A percentile compares a stretch with the other conserved stretches of the same genome.
Evolutionary conservation across 2,329 filamentous ascomycete species (phyloP).

Genomic region (Aspergillus japonicus): DNA sequence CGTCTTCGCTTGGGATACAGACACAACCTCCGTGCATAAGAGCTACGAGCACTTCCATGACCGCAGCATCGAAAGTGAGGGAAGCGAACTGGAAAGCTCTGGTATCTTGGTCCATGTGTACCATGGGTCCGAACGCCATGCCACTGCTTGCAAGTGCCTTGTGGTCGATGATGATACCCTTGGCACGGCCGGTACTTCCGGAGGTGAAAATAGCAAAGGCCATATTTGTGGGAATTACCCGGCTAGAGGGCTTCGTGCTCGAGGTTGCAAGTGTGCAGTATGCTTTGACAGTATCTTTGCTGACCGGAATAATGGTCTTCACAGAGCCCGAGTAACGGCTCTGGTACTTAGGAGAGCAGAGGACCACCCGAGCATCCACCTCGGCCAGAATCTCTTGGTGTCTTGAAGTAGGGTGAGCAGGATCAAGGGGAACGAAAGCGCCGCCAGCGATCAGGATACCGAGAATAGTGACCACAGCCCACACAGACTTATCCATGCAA

Average conservation of each 20-base stretch:
- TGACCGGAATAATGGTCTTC: slow-evolving; percentile 34
- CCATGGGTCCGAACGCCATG: slow-evolving; percentile 30
- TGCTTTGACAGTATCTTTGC: slow-evolving; percentile 31
- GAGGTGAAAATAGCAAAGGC: slow-evolving; percentile 40
- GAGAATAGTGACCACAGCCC: slow-evolving; percentile 35
- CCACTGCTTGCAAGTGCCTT: slow-evolving; percentile 33
- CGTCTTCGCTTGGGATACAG: slow-evolving; percentile 48
- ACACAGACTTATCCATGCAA: slow-evolving; percentile 37
- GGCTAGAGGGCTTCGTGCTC: not conserved
- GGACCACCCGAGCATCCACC: slow-evolving; percentile 31
- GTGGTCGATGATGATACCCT: slow-evolving; percentile 40
- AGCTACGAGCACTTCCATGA: slow-evolving; percentile 41
- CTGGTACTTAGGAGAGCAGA: slow-evolving; percentile 34
- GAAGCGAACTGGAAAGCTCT: slow-evolving; percentile 47
- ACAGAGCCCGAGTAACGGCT: slow-evolving; percentile 30
- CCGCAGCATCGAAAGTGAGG: slow-evolving; percentile 47
- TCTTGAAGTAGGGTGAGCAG: slow-evolving; percentile 34
- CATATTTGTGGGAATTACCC: slow-evolving; percentile 27
- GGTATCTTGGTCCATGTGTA: slow-evolving; percentile 24
- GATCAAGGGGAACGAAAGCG: slow-evolving; percentile 36
- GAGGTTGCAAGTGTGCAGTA: slow-evolving; percentile 21
- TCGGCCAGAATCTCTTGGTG: slow-evolving; percentile 35
- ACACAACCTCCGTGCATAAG: slow-evolving; percentile 47
- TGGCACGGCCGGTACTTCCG: slow-evolving; percentile 39
- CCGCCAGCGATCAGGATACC: slow-evolving; percentile 36